A percentile compares a stretch with the other conserved stretches of the same genome.
Evolutionary conservation across 2,329 filamentous ascomycete genomes (phyloP).

Genomic region (Teratosphaeriaceae sp.): DNA sequence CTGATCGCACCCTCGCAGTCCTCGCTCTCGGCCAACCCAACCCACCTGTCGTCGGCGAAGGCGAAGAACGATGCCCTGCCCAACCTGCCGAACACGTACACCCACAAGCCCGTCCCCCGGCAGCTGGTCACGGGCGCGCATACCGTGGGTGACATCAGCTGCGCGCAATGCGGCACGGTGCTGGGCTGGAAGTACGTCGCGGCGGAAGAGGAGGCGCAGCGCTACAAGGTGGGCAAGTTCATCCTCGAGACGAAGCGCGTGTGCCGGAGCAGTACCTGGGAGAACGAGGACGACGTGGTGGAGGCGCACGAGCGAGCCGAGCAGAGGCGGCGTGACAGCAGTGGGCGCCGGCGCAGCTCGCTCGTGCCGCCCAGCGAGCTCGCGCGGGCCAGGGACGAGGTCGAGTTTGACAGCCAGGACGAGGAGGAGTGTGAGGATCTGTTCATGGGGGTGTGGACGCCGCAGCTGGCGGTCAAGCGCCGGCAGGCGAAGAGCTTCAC

Average conservation of each 20-base stretch:
- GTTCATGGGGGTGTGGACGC: constrained; percentile 56
- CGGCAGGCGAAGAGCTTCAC: constrained; percentile 28
- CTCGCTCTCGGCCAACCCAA: constrained; percentile 13
- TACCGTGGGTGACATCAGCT: constrained; percentile 55
- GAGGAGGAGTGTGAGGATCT: constrained; percentile 62
- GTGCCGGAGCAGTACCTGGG: constrained; percentile 47
- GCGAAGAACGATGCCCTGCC: constrained; percentile 24
- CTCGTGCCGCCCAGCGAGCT: constrained; percentile 16
- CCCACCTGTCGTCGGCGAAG: constrained; percentile 15
- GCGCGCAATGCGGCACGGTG: constrained; percentile 48
- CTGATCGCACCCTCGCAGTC: constrained; percentile 46
- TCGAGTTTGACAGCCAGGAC: constrained; percentile 59
- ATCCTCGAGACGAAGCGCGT: constrained; percentile 57
- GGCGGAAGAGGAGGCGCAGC: constrained; percentile 54
- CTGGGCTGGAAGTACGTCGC: constrained; percentile 61
- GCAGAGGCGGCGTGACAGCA: constrained; percentile 40
- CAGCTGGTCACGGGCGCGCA: constrained; percentile 58
- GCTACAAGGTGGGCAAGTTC: constrained; percentile 62
- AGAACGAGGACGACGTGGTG: constrained; percentile 27
- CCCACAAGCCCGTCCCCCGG: constrained; percentile 49
- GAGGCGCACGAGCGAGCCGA: constrained; percentile 40
- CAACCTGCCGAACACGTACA: constrained; percentile 52
- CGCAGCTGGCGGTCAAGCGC: constrained; percentile 45
- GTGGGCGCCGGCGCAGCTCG: constrained; percentile 9
- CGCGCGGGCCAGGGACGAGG: constrained; percentile 13